Evolutionary conservation across 768 basidiomycete genomes (phyloP), one percentile per base, ranked within the genome.

Genomic region (Serpula lacrymans): DNA sequence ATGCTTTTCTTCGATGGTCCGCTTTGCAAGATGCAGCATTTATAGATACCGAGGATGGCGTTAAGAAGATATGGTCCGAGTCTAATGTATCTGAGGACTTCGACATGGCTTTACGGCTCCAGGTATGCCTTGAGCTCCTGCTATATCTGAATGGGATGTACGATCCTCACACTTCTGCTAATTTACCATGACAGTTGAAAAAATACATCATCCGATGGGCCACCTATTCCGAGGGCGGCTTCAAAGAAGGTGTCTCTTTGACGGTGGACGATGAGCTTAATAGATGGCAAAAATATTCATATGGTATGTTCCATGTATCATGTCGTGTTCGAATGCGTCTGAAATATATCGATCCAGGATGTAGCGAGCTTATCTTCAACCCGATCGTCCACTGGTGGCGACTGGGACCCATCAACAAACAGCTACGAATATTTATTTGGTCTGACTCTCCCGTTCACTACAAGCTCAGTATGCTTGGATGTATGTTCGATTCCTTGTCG

Each of bases 231-330:
- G 72, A 84, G n/a, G 82, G 87, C 34, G 85, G 78, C 1, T 91
- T 90, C 71, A 84, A 89, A 63, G 89, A 93, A 54, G 89, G 89
- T 50, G 88, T 93, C 25, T 84, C 82, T 0, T 64, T 93, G 6
- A 89, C 89, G 0, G 81, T 80, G 39, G 87, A 88, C 42, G 88
- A 93, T 54, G 89, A 93, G 60, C 62, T 92, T 3, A 90, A 89
- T 54, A 60, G 89, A 5, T 93, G 89, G 89, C 85, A 90, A 50
- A 92, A 90, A 54, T 86, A 85, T 47, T 67, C 81, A 1, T 84
- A 83, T 60, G 82, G 80, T 80, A 46, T 9, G 58, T 40, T 61
- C 52, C 6, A 74, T 39, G n/a, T 37, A 1, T 5, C 43, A 34
- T 31, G 26, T 37, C 32, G 12, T 32, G 17, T 33, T 24, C n/a